These are phyloP conservation scores for Juglanconis oblonga DNA, from an alignment of 2,329 filamentous ascomycete genomes.

Conservation along the genomic window DNA sequence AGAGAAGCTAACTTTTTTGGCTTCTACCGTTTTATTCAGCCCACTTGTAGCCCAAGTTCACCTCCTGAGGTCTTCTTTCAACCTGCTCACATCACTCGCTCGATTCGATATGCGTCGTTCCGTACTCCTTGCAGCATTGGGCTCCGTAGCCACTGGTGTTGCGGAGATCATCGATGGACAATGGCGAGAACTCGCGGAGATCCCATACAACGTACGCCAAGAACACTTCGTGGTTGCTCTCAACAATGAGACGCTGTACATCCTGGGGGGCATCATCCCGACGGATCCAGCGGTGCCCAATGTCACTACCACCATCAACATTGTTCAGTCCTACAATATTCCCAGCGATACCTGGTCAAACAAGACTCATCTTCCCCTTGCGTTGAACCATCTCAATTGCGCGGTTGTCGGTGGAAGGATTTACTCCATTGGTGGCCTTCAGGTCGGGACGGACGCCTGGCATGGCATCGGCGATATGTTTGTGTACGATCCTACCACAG, in stretches of 20 bases:
- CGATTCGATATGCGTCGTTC: not conserved
- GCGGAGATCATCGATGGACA: slow-evolving; percentile 7
- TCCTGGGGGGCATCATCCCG: slow-evolving; percentile 27
- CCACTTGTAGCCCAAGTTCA: too few relatives aligned
- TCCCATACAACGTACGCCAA: slow-evolving; percentile 25
- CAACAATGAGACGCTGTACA: slow-evolving; percentile 22
- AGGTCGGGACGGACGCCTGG: slow-evolving; percentile 25
- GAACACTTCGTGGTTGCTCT: slow-evolving; percentile 27
- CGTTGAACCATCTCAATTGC: slow-evolving; percentile 36
- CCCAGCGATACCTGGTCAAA: slow-evolving; percentile 27
- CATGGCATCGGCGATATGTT: slow-evolving; percentile 25
- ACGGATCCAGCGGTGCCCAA: slow-evolving; percentile 12
- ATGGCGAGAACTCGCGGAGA: slow-evolving; percentile 24
- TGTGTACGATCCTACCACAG: slow-evolving; percentile 27
- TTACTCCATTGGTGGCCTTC: slow-evolving; percentile 37
- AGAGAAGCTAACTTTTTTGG: too few relatives aligned
- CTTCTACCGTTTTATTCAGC: too few relatives aligned
- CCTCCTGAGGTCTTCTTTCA: not conserved
- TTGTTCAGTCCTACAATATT: slow-evolving; percentile 30
- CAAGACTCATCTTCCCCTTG: slow-evolving; percentile 26
- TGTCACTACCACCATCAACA: slow-evolving; percentile 21
- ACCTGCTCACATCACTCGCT: not conserved
- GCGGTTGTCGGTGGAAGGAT: slow-evolving; percentile 33
- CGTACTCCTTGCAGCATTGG: not conserved
- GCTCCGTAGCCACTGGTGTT: not conserved